A percentile compares a stretch with the other conserved stretches of the same genome.
Evolutionary conservation across 1,284 basidiomycete genomes (phyloP).

Genomic region (Vanrija sp.): DNA sequence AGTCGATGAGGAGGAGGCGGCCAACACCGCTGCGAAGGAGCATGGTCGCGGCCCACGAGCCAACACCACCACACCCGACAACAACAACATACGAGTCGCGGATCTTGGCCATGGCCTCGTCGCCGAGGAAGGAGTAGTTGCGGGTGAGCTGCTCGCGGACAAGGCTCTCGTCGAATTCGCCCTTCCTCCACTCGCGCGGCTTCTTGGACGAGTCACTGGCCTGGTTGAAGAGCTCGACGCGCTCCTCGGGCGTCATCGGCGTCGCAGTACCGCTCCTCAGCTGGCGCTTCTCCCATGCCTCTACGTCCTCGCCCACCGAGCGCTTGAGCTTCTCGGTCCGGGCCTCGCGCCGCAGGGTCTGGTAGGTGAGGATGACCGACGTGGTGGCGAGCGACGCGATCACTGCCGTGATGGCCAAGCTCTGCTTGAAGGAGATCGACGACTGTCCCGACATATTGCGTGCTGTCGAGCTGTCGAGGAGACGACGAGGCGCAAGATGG

Average conservation of each 20-base stretch:
- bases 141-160: conserved; percentile 75
- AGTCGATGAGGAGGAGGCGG: conserved; percentile 54
- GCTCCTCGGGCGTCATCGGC: conserved; percentile 1
- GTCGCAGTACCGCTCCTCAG: neutral
- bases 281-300: conserved; percentile 35
- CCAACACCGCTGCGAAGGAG: conserved; percentile 61
- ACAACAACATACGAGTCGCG: conserved; percentile 75
- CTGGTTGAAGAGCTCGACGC: neutral
- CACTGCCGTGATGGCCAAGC: conserved; percentile 41
- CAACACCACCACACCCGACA: conserved; percentile 92
- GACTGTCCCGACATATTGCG: neutral
- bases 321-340: conserved; percentile 44
- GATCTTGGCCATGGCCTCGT: conserved; percentile 78
- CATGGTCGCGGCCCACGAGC: conserved; percentile 93
- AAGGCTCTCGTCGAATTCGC: conserved; percentile 67
- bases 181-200: conserved; percentile 32
- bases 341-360: conserved; percentile 43
- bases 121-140: conserved; percentile 93
- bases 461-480: neutral
- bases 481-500: neutral
- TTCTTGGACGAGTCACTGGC: conserved; percentile 20
- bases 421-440: conserved; percentile 21
- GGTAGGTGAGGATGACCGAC: conserved; percentile 43
- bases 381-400: conserved; percentile 41
- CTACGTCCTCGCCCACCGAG: conserved; percentile 46